These are phyloP conservation scores for Talaromyces albobiverticillius DNA, from an alignment of 2,329 filamentous ascomycete genomes.

Conservation along the genomic window DNA sequence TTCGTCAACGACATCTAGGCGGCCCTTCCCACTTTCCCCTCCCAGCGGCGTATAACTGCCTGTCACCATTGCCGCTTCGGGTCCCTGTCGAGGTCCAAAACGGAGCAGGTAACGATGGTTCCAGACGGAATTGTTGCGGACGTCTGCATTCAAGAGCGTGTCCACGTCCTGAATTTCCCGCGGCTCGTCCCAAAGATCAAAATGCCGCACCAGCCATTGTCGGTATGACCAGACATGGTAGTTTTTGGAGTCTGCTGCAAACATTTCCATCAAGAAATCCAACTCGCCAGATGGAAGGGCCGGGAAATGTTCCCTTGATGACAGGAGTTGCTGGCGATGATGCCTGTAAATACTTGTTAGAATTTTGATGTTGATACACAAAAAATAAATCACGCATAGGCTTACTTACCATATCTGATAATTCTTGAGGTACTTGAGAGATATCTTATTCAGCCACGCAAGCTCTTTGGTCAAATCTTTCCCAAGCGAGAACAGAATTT, in stretches of 20 bases:
- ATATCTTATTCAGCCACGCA: conserved; percentile 79
- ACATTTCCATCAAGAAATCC: conserved; percentile 75
- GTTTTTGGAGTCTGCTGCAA: conserved; percentile 87
- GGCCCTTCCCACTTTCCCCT: conserved; percentile 26
- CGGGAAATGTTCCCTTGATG: conserved; percentile 46
- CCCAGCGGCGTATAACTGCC: background rate
- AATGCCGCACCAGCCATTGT: conserved; percentile 69
- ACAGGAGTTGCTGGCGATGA: conserved; percentile 57
- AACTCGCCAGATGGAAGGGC: conserved; percentile 64
- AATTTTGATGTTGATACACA: background rate
- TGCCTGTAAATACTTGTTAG: conserved; percentile 40
- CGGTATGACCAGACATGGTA: conserved; percentile 98
- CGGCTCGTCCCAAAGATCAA: conserved; percentile 55
- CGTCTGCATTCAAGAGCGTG: conserved; percentile 70
- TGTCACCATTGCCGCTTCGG: conserved; percentile 36
- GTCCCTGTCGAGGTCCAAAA: conserved; percentile 60
- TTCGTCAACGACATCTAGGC: conserved; percentile 51
- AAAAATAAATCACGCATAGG: background rate
- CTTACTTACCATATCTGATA: conserved; percentile 83
- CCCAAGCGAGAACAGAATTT: conserved; percentile 66
- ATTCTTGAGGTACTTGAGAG: conserved; percentile 86
- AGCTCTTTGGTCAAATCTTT: conserved; percentile 70
- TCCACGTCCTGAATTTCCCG: conserved; percentile 69
- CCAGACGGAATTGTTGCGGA: conserved; percentile 97
- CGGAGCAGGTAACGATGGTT: conserved; percentile 95